Conservation (phyloP, 2,329 filamentous ascomycete species). For the Basipetospora chlamydospora region DNA sequence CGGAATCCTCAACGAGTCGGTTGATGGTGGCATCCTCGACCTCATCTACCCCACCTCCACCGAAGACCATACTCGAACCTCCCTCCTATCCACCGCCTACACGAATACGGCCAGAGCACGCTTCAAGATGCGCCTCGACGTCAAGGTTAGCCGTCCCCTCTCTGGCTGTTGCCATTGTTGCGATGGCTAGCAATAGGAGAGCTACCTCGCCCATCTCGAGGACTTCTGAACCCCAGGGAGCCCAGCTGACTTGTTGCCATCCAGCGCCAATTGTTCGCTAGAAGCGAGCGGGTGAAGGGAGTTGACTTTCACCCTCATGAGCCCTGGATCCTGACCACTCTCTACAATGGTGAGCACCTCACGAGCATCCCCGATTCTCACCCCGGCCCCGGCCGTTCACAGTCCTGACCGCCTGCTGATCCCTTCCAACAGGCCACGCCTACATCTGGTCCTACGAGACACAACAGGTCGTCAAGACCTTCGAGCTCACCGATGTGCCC, state of each 20-base stretch:
- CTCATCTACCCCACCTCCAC: constrained; percentile 3
- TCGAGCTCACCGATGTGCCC: constrained; percentile 95
- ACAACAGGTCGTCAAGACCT: constrained; percentile 94
- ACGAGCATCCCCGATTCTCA: too few species aligned
- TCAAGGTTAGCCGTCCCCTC: constrained; percentile 10
- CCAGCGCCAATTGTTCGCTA: constrained; percentile 42
- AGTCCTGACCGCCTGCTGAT: too few species aligned
- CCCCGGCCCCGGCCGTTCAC: too few species aligned
- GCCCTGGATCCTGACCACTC: constrained; percentile 89
- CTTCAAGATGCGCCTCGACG: constrained; percentile 10
- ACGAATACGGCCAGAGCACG: constrained; percentile 13
- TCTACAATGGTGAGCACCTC: constrained; percentile 97
- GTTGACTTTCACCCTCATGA: constrained; percentile 96
- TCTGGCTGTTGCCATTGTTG: neutral
- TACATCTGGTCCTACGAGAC: constrained; percentile 99
- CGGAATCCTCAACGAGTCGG: too few species aligned
- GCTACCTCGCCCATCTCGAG: too few species aligned
- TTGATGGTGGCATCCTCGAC: constrained; percentile 3
- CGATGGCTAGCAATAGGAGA: neutral
- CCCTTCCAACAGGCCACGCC: constrained; percentile 62
- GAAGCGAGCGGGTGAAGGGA: constrained; percentile 91
- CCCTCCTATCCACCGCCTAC: neutral
- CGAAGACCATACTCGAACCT: too few species aligned
- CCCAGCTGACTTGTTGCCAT: neutral
- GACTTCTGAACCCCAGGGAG: too few species aligned